Evolutionary conservation across 148 eudicot species (phyloP), one percentile per base, ranked within the genome.

Genomic region (Arbutus unedo): DNA sequence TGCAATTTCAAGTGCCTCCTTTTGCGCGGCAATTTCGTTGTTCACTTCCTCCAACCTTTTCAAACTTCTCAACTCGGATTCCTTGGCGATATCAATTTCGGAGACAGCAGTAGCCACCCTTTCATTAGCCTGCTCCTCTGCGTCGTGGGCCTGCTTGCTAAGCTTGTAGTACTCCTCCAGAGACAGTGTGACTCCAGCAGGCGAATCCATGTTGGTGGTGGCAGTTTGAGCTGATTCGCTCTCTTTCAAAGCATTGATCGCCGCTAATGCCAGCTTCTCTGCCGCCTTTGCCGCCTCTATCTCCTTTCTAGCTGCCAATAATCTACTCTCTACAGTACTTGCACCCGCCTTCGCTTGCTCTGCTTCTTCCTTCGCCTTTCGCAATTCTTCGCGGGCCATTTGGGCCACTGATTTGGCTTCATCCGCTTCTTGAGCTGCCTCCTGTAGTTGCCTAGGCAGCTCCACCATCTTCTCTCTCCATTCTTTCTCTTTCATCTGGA

Each of bases 241-340:
- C 87, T 93, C 97, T 80, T 89, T 88, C 31, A 96, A 84, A 21
- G 97, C 99, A 77, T 83, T 92, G 19, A 96, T 91, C 3, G 99
- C 98, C 10, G 92, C 94, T 8, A 92, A 75, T 3, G 99, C 99
- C 76, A 94, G 79, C 81, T 87, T 93, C 82, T 96, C 98, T 7
- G 98, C 90, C 18, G 97, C 97, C 84, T 85, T 94, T 14, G 98
- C 92, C 78, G 98, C 99, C 81, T 94, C 99, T 67, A 94, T 96
- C 89, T 96, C 99, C 86, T 92, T 96, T 48, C 85, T 91, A 73
- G 94, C 92, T 0, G 97, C 97, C 80, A 88, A 84, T 71, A 96
- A 78, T 74, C 97, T 90, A 79, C 94, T 93, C 85, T 91, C 92
- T 74, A 88, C 77, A 3, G 94, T 91, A 71, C 87, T 90, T 21